phyloP scores from a whole-genome alignment of 108 stramenopile genomes.

The Pseudonitzschia delicatissima region DNA sequence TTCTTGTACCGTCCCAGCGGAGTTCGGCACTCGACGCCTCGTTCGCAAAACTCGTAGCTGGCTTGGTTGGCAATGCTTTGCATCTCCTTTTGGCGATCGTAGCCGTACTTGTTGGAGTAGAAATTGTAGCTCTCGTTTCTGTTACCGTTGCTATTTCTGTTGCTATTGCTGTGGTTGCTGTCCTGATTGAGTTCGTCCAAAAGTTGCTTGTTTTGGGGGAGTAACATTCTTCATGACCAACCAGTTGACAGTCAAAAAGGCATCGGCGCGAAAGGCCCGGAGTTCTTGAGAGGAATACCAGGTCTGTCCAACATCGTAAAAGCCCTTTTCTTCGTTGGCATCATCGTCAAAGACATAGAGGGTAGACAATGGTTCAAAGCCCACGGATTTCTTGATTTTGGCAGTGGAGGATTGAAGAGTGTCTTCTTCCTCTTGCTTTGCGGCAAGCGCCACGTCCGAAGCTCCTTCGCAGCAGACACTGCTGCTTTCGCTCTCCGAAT shows the following conservation, averaged over 20 bases:
- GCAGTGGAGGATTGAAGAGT: no score
- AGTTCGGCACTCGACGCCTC: not conserved
- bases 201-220: no score
- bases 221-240: not conserved
- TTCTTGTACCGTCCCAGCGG: not conserved
- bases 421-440: no score
- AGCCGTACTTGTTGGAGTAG: not conserved
- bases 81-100: not conserved
- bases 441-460: no score
- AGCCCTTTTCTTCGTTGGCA: not conserved
- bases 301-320: not conserved
- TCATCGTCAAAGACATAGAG: conserved; percentile 5
- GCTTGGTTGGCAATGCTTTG: not conserved
- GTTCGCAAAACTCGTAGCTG: not conserved
- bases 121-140: not conserved
- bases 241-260: not conserved
- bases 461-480: no score
- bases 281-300: not conserved
- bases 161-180: not conserved
- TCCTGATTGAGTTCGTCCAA: no score
- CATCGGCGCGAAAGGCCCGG: not conserved
- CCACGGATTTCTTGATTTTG: not conserved
- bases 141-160: no score
- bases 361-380: not conserved
- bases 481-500: no score